Evolutionary conservation across 495 filamentous ascomycete genomes (phyloP), one percentile per base, ranked within the genome.

Genomic region (Delitschia confertaspora): DNA sequence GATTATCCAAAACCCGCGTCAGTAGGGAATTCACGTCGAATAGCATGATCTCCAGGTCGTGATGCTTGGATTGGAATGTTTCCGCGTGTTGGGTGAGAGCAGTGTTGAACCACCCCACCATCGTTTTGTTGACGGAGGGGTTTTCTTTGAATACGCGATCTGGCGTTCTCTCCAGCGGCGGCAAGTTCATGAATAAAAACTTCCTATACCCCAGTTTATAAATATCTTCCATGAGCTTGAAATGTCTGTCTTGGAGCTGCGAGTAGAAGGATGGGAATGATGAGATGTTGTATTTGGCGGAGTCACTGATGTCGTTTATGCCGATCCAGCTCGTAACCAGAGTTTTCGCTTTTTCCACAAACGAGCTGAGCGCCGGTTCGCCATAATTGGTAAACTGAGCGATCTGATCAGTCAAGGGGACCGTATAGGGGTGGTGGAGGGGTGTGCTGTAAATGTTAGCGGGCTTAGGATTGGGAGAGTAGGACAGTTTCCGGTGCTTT

Each of bases 121-220:
- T 66, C 6, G 68, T 72, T 17, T 55, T 59, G 47, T 70, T 74
- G 10, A 68, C 71, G n/a, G 45, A 55, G 3, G 69, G 65, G 2
- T 43, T 54, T 26, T 38, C 52, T 17, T 40, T 44, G 7, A 26
- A 37, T 13, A 60, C 57, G 22, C 37, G 18, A 33, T 71, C 70
- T 8, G 51, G 51, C 2, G 70, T 69, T 13, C 62, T 65, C 1
- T 75, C 65, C 2, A 73, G 47, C 0, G 72, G 72, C 3, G 71
- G 72, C 3, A 75, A 64, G 46, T 70, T 72, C 34, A 76, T 47
- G 51, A 76, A 67, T 3, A 70, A 58, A 48, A 67, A 75, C 18
- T 66, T 63, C 14, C 55, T 47, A 44, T 68, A 73, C 2, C 72
- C 72, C 3, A 65, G 53, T 6, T 48, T 42, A 53, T 68, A 68